Evolutionary conservation across 2,329 filamentous ascomycete species (phyloP).

Genomic region (Verticillium isaacii): DNA sequence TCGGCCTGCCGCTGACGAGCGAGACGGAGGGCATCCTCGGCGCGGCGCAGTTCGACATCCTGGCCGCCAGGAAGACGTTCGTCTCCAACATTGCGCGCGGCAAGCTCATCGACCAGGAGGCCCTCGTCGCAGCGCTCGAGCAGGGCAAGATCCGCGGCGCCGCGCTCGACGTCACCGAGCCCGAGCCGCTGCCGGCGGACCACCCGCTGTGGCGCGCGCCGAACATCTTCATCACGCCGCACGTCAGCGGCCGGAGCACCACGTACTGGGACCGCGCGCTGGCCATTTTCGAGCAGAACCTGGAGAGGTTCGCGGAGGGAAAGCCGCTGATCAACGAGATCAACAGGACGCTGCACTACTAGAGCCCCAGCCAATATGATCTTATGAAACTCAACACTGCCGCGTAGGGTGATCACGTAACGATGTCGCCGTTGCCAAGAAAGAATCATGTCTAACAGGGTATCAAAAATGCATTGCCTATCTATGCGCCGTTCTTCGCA

Average conservation of each 20-base stretch:
- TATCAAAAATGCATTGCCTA: background rate
- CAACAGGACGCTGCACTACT: slow-evolving; percentile 20
- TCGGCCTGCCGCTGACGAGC: slow-evolving; percentile 46
- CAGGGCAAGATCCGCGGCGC: slow-evolving; percentile 50
- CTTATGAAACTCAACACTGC: background rate
- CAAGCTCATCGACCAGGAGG: slow-evolving; percentile 42
- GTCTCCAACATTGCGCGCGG: slow-evolving; percentile 69
- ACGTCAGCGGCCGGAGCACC: slow-evolving; percentile 38
- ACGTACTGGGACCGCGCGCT: slow-evolving; percentile 34
- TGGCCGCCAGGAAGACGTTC: slow-evolving; percentile 47
- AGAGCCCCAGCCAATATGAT: background rate
- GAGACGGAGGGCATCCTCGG: slow-evolving; percentile 47
- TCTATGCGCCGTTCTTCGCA: background rate
- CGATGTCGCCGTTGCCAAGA: background rate
- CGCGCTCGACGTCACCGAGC: slow-evolving; percentile 74
- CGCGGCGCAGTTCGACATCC: slow-evolving; percentile 40
- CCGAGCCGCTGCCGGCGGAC: slow-evolving; percentile 66
- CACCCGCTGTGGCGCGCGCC: slow-evolving; percentile 65
- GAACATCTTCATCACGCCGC: slow-evolving; percentile 61
- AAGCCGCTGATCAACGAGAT: slow-evolving; percentile 34
- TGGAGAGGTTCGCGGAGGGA: slow-evolving; percentile 31
- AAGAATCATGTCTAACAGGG: background rate
- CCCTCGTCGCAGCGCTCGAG: slow-evolving; percentile 55
- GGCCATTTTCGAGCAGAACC: slow-evolving; percentile 36
- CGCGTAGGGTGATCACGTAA: background rate